Base-by-base conservation (phyloP, 2,329 filamentous ascomycete species). In the Pestalotiopsis fici region DNA sequence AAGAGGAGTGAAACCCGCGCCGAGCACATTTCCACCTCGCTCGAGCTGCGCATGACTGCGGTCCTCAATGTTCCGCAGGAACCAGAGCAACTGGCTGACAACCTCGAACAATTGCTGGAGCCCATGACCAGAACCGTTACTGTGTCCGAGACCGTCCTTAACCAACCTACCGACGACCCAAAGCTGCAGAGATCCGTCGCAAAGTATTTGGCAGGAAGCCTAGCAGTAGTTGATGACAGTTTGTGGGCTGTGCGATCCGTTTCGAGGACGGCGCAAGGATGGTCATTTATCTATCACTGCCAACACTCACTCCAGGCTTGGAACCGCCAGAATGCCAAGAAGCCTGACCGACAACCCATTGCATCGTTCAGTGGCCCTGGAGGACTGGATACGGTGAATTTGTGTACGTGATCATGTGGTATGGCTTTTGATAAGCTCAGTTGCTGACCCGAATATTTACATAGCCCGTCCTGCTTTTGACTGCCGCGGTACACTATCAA, bases 381-480 rank as follows among this genome's bases (percentile, higher is more conserved):
- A 12, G 77, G 79, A 21, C 77, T 82, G 7, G 84, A 88, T 70
- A 78, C 81, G 0, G 68, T 80, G 37, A 80, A 83, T 27, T 71
- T 83, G 47, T 77, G 86, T 86, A 78, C 31, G 31, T 35, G 31
- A 6, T 35, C 31, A 35, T 71, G 81, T 25, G n/a, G n/a, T 35
- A 50, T 59, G 50, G 35, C 13, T 31, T 4, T 9, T 21, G 31
- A 18, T 43, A 25, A 39, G n/a, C 23, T 61, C 15, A 18, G 25
- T 39, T n/a, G 11, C 23, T 37, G 23, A 37, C 57, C 12, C 15
- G 31, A 35, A n/a, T 63, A n/a, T 31, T 18, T 35, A 35, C 5
- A 69, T 21, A 87, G 85, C 78, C 31, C 85, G 87, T 15, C 87
- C 87, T 64, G 87, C 87, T 0, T 90, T 88, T 69, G 86, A 90